phyloP scores from a whole-genome alignment of 768 basidiomycete species.

The Leucogyrophana mollusca region DNA sequence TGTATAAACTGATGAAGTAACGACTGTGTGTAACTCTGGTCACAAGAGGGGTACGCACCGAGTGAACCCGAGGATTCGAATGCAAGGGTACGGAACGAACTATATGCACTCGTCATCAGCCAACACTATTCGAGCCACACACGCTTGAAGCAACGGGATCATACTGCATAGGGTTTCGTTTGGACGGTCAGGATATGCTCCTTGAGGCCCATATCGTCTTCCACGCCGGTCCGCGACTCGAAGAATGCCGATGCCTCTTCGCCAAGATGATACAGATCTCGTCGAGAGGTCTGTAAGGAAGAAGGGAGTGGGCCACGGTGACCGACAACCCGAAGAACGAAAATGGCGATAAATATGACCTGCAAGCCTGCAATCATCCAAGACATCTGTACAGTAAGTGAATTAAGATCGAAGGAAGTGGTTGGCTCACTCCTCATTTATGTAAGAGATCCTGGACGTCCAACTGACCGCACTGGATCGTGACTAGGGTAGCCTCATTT shows the following conservation, averaged over 20 bases:
- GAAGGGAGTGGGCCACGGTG: too few species aligned
- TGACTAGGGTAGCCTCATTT: too few species aligned
- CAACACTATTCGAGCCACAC: neutral
- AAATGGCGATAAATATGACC: too few species aligned
- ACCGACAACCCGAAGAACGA: too few species aligned
- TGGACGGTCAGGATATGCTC: constrained; percentile 22
- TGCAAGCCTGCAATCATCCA: too few species aligned
- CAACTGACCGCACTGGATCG: too few species aligned
- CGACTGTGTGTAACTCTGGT: neutral
- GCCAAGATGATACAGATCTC: neutral
- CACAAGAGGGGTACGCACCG: constrained; percentile 5
- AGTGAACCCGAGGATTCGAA: constrained; percentile 17
- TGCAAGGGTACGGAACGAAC: constrained; percentile 22
- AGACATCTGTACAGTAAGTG: too few species aligned
- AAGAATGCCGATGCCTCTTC: constrained; percentile 12
- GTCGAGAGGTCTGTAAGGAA: neutral
- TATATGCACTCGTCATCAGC: constrained; percentile 1
- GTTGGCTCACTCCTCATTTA: too few species aligned
- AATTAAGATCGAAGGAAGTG: too few species aligned
- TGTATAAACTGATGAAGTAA: neutral
- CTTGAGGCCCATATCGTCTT: constrained; percentile 18
- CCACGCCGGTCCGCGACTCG: constrained; percentile 20
- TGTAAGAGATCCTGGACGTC: too few species aligned
- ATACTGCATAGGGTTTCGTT: constrained; percentile 19
- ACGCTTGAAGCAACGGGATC: neutral